Base-by-base conservation (phyloP, 257 asterid genomes). In the Dorcoceras hygrometricum region DNA sequence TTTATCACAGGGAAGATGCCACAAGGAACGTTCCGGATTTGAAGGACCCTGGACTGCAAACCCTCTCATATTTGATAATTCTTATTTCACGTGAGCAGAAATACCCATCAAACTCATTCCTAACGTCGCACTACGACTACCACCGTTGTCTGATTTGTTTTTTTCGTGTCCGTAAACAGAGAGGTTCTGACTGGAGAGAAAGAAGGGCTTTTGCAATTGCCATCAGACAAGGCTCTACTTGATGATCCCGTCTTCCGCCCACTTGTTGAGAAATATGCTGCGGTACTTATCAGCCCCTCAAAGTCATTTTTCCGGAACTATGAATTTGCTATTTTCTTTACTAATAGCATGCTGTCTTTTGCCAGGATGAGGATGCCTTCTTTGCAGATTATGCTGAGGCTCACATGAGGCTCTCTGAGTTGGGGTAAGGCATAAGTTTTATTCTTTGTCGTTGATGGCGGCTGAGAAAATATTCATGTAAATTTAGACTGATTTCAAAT, bases 1-100 rank as follows among this genome's bases (percentile, higher is more conserved):
- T 68, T 46, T 59, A 28, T 10, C 62, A 62, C 75, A 87, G 96
- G 98, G 95, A 66, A 83, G 95, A 68, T 85, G 92, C 82, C 98
- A 91, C 84, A 80, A 85, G 82, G 96, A 91, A 27, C 86, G 95
- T 20, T 91, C 95, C 12, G 98, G 98, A 59, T 89, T 83, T 63
- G 98, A 91, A 73, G 98, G 98, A 23, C 76, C 95, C 12, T 91
- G 96, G 98, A 91, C 98, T 5, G 2, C 74, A 8, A 91, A 85
- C 70, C 98, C 96, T 23, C 94, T 87, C 66, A 79, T 78, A 67
- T 91, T 91, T 14, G 98, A 91, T 57, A 91, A 89, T 62, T 62
- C 94, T 28, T 91, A 83, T 84, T 91, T 91, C 26, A 83, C 23
- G 96, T 88, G 81, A 62, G 85, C 50, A 50, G 46, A 56, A 25